Evolutionary conservation across 495 filamentous ascomycete species (phyloP).

Genomic region (Aspergillus avenaceus): DNA sequence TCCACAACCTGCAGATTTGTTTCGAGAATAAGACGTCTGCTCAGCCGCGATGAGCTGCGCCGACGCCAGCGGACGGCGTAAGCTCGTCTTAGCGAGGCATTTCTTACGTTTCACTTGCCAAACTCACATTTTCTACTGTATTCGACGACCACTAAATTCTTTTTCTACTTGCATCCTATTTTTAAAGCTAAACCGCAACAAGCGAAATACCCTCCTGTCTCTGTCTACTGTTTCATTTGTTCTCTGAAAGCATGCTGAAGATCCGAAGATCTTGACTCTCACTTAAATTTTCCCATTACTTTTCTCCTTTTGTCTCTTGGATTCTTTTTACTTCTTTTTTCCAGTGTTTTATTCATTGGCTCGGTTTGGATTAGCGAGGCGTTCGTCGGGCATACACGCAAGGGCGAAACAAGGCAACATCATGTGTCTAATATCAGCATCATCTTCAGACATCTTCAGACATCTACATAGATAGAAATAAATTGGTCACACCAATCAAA

Average conservation of each 20-base stretch:
- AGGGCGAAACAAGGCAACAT: conserved; percentile 7
- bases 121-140: not conserved
- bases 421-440: not conserved
- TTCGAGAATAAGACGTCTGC: conserved; percentile 28
- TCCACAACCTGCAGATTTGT: conserved; percentile 23
- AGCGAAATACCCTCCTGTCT: conserved; percentile 9
- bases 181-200: conserved; percentile 1
- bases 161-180: not conserved
- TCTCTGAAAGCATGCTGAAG: conserved; percentile 1
- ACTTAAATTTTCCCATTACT: not conserved
- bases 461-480: not conserved
- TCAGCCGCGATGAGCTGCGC: conserved; percentile 29
- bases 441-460: not conserved
- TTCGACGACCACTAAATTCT: not conserved
- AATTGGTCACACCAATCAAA: too few species aligned
- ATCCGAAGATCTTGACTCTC: not conserved
- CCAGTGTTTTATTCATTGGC: not conserved
- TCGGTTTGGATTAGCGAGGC: conserved; percentile 13
- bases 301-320: not conserved
- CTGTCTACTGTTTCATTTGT: conserved; percentile 7
- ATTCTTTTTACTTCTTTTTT: not conserved
- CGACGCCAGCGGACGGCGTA: conserved; percentile 6
- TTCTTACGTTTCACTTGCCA: conserved; percentile 4
- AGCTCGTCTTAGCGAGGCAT: not conserved
- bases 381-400: conserved; percentile 17